A percentile compares a stretch with the other conserved stretches of the same genome.
Conservation (phyloP, 352 stramenopile species). For the Phytophthora pluvialis region DNA sequence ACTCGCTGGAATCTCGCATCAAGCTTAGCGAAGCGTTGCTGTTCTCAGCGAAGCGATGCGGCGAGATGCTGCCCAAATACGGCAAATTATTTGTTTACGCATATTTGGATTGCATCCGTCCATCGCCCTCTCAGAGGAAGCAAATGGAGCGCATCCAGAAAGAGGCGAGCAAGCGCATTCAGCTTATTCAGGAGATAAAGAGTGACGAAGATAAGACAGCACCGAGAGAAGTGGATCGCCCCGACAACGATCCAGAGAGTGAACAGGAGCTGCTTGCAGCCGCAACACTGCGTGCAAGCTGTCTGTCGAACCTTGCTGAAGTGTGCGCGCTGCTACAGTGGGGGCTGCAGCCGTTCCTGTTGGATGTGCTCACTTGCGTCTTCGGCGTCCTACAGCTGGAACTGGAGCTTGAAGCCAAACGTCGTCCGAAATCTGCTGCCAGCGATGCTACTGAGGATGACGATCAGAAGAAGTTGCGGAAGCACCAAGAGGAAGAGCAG, state of each 20-base stretch:
- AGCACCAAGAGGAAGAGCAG: slow-evolving; percentile 29
- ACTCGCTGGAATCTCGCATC: slow-evolving; percentile 75
- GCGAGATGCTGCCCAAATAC: slow-evolving; percentile 73
- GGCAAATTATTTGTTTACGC: slow-evolving; percentile 80
- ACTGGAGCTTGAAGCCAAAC: slow-evolving; percentile 38
- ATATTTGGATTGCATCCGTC: slow-evolving; percentile 81
- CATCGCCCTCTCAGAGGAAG: slow-evolving; percentile 24
- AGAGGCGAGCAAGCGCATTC: slow-evolving; percentile 38
- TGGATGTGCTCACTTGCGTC: slow-evolving; percentile 80
- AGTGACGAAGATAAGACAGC: slow-evolving; percentile 7
- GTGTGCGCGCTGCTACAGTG: slow-evolving; percentile 78
- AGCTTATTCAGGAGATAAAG: slow-evolving; percentile 67
- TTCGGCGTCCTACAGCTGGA: slow-evolving; percentile 84
- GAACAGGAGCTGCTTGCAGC: slow-evolving; percentile 42
- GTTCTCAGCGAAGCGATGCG: slow-evolving; percentile 80
- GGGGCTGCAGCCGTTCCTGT: slow-evolving; percentile 70
- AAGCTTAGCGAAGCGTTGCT: slow-evolving; percentile 87
- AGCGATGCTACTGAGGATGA: slow-evolving; percentile 9
- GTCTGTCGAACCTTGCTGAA: slow-evolving; percentile 89
- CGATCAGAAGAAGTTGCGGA: slow-evolving; percentile 20
- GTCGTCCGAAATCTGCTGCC: slow-evolving; percentile 6
- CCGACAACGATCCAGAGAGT: slow-evolving; percentile 17
- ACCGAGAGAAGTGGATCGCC: not conserved
- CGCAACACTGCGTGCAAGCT: slow-evolving; percentile 81
- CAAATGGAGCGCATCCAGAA: slow-evolving; percentile 17